Evolutionary conservation across 306 rosid species (phyloP).

Genomic region (Casuarina equisetifolia): DNA sequence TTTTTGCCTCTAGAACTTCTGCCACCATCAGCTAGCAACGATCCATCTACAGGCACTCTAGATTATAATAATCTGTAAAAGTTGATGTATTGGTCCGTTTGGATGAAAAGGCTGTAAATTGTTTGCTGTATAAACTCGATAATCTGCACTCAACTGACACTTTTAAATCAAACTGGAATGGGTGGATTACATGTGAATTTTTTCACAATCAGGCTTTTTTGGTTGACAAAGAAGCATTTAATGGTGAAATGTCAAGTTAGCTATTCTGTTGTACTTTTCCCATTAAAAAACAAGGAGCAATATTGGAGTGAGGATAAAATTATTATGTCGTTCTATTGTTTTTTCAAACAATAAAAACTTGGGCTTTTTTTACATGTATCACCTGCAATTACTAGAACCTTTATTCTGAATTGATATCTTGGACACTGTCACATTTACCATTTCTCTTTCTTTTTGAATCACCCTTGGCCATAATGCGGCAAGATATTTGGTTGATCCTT

Average conservation of each 20-base stretch:
- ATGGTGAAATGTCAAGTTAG: not conserved
- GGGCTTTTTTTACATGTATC: not conserved
- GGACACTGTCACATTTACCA: not conserved
- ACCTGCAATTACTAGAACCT: too few relatives aligned
- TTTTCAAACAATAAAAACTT: not conserved
- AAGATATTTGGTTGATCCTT: not conserved
- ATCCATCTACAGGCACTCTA: not conserved
- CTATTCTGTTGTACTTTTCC: not conserved
- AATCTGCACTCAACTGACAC: not conserved
- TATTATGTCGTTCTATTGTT: too few relatives aligned
- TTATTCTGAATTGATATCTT: too few relatives aligned
- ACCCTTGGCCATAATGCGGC: not conserved
- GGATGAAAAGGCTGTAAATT: not conserved
- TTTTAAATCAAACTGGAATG: not conserved
- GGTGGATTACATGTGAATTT: not conserved
- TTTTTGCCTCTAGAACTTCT: not conserved
- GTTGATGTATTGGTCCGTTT: not conserved
- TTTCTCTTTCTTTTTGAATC: not conserved
- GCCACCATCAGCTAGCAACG: conserved; percentile 3
- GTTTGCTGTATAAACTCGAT: conserved; percentile 7
- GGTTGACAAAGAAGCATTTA: not conserved
- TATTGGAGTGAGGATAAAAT: not conserved
- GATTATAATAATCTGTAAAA: not conserved
- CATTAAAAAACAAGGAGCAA: not conserved
- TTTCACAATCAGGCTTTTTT: not conserved